Evolutionary conservation across 441 rosid genomes (phyloP).

Genomic region (Eutrema salsugineum): DNA sequence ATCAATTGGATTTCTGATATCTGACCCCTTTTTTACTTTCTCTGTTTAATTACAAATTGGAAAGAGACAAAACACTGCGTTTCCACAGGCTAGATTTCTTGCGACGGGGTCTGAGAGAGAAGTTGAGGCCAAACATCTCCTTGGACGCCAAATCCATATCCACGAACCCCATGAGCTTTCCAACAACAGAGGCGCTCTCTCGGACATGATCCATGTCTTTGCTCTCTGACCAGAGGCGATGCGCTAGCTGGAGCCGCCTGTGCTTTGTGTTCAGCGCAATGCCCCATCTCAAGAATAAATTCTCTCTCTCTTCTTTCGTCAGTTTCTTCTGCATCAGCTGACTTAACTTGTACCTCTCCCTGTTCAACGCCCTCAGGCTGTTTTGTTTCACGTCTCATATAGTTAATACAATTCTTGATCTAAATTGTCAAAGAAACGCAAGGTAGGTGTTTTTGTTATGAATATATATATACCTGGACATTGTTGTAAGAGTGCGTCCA

Average conservation of each 20-base stretch:
- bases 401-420: slow-evolving; percentile 7
- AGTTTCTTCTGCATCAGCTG: slow-evolving; percentile 63
- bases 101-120: slow-evolving; percentile 48
- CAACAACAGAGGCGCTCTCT: slow-evolving; percentile 72
- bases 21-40: background rate
- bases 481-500: slow-evolving; percentile 35
- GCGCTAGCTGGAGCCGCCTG: slow-evolving; percentile 64
- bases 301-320: slow-evolving; percentile 55
- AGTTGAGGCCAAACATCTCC: slow-evolving; percentile 79
- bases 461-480: slow-evolving; percentile 56
- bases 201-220: slow-evolving; percentile 60
- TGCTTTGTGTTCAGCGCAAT: slow-evolving; percentile 54
- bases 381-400: slow-evolving; percentile 8
- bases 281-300: slow-evolving; percentile 68
- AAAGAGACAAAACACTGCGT: slow-evolving; percentile 46
- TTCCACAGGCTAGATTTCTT: slow-evolving; percentile 47
- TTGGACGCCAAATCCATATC: slow-evolving; percentile 61
- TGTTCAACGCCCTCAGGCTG: slow-evolving; percentile 65
- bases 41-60: slow-evolving; percentile 34
- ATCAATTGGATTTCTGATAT: background rate
- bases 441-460: background rate
- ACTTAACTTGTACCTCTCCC: slow-evolving; percentile 76
- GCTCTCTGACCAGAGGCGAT: slow-evolving; percentile 65
- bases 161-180: slow-evolving; percentile 64
- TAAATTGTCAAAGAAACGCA: background rate